Evolutionary conservation across 2,329 filamentous ascomycete genomes (phyloP), one percentile per base, ranked within the genome.

Genomic region (Calonectria crousiana): DNA sequence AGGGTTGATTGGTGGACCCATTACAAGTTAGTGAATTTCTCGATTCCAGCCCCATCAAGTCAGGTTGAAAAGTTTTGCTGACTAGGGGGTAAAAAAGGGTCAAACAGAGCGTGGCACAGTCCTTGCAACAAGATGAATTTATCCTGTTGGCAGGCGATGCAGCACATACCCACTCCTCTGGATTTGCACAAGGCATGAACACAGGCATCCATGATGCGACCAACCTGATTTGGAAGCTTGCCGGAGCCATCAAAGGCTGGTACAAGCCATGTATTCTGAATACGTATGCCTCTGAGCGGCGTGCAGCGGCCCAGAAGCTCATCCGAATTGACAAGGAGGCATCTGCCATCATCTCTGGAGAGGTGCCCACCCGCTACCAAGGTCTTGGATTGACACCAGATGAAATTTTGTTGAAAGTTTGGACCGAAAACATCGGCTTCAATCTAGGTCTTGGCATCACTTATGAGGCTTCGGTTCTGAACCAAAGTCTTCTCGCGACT

Each of bases 401-500:
- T 13, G 69, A 71, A 16, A 9, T 71, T 30, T 53, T 71, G 49
- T 38, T 18, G 6, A 71, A 49, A 28, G n/a, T 60, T 6, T 60
- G 32, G 34, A 60, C 56, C 18, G 56, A 41, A 4, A 60, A 41
- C 49, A 71, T 66, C 88, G 87, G 89, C 3, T 93, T 93, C 81
- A 93, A 92, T 56, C 90, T 90, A 0, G 91, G 91, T 0, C 85
- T 92, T 11, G 91, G 91, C 4, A 91, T 91, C 11, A 86, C 87
- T 53, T 93, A 93, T 78, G 51, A 67, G 47, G 44, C 34, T 30
- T 60, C 56, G 10, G 56, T 41, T 6, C 30, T 60, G 6, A 60
- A 60, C 20, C 32, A 41, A 4, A 10, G 9, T 14, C 6, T 26
- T 28, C 20, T 41, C 3, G 28, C 13, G 14, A 41, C 56, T 6